These are phyloP conservation scores for Thalassiosira profunda DNA, from an alignment of 108 stramenopile species.

Conservation along the genomic window DNA sequence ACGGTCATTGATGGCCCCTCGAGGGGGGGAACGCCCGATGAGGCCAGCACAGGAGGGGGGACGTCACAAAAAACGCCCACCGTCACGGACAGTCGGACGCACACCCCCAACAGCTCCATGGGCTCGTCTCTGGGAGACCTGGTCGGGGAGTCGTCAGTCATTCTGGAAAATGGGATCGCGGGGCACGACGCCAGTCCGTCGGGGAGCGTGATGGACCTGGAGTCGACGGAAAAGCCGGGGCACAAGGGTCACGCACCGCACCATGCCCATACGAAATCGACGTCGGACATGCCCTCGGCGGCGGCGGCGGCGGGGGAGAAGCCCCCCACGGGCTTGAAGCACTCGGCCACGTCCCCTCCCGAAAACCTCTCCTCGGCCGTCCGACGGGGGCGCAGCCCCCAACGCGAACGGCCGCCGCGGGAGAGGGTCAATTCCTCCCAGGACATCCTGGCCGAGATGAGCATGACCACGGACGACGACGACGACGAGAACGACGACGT, in stretches of 20 bases:
- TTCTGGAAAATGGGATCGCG: neutral
- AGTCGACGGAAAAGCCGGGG: neutral
- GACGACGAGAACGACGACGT: constrained; percentile 44
- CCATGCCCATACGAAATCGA: neutral
- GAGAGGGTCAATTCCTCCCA: neutral
- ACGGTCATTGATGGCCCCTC: neutral
- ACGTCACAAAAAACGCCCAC: no score
- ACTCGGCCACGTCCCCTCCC: constrained; percentile 1
- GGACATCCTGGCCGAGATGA: neutral
- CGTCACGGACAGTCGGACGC: neutral
- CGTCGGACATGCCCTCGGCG: neutral
- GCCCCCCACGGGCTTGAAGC: neutral
- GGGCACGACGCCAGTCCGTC: neutral
- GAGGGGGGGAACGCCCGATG: neutral
- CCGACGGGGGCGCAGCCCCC: neutral
- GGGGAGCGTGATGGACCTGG: neutral
- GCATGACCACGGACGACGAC: neutral
- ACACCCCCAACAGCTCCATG: neutral
- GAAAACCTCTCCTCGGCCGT: neutral
- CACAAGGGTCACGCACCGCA: no score
- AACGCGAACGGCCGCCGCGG: neutral
- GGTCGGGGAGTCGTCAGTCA: neutral
- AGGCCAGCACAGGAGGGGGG: neutral
- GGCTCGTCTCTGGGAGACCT: neutral
- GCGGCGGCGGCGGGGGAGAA: neutral